Evolutionary conservation across 2,329 filamentous ascomycete species (phyloP).

Genomic region (Blastomyces percursus): DNA sequence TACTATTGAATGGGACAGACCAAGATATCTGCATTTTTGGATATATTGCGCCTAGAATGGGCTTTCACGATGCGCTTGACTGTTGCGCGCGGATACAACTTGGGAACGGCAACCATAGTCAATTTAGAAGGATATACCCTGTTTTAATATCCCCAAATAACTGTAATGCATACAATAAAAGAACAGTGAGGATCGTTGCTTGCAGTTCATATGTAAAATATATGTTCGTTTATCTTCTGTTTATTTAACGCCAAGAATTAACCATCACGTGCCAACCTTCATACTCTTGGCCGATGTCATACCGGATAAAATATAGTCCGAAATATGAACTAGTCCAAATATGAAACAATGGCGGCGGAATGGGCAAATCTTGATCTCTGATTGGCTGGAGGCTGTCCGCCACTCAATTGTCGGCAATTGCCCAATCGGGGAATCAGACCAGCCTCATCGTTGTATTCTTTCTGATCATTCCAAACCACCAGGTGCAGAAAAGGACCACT

Average conservation of each 20-base stretch:
- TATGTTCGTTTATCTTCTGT: not conserved
- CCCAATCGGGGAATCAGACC: not conserved
- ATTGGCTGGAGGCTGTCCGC: not conserved
- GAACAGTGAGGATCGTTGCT: not conserved
- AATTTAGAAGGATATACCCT: not conserved
- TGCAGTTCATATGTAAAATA: too few species aligned
- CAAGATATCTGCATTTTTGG: conserved; percentile 76
- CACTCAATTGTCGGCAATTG: not conserved
- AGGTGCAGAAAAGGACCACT: too few species aligned
- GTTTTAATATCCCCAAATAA: not conserved
- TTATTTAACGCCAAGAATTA: not conserved
- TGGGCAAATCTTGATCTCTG: not conserved
- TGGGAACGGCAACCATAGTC: conserved; percentile 54
- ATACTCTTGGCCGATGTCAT: not conserved
- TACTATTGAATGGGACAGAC: conserved; percentile 38
- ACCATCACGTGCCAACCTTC: not conserved
- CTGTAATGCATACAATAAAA: not conserved
- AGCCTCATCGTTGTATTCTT: not conserved
- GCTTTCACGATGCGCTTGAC: conserved; percentile 86
- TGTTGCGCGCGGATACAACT: conserved; percentile 71
- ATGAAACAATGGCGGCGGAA: not conserved
- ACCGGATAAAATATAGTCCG: not conserved
- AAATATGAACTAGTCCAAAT: not conserved
- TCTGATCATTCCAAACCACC: too few species aligned
- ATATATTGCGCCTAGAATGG: conserved; percentile 66